These are phyloP conservation scores for Acanthamoeba lenticulata DNA, from an alignment of 208 protist species.

Conservation along the genomic window DNA sequence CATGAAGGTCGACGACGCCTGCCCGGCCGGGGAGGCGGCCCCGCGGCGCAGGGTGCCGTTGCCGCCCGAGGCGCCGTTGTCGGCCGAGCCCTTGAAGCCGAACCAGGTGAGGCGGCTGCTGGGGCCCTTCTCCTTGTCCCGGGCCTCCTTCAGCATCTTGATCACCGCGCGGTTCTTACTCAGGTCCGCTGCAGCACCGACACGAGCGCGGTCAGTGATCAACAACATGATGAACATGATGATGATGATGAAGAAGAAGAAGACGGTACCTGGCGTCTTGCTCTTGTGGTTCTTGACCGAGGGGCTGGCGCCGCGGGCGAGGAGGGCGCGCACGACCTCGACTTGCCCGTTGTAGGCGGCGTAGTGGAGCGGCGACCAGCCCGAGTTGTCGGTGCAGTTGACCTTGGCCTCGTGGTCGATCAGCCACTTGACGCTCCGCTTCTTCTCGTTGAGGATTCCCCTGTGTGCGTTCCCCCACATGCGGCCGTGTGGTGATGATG, in stretches of 20 bases:
- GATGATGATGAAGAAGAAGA: no score
- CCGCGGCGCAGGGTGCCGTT: no score
- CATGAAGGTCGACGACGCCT: no score
- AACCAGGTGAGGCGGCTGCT: not conserved
- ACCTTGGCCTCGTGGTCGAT: not conserved
- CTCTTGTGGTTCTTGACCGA: not conserved
- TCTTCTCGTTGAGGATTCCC: not conserved
- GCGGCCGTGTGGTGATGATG: not conserved
- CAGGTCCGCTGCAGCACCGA: not conserved
- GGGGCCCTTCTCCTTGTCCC: not conserved
- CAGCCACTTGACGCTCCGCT: not conserved
- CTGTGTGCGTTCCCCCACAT: not conserved
- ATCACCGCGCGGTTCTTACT: not conserved
- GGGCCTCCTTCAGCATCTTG: not conserved
- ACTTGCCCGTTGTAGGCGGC: not conserved
- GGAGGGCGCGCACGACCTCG: not conserved
- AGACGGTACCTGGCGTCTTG: not conserved
- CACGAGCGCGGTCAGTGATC: no score
- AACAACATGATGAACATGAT: no score
- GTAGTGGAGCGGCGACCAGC: not conserved
- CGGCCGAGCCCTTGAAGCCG: not conserved
- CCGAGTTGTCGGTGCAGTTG: not conserved
- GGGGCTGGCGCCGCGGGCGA: not conserved
- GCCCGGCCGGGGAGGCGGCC: no score
- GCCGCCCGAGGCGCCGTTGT: not conserved